Evolutionary conservation across 768 basidiomycete species (phyloP).

Genomic region (Pleurotus citrinopileatus): DNA sequence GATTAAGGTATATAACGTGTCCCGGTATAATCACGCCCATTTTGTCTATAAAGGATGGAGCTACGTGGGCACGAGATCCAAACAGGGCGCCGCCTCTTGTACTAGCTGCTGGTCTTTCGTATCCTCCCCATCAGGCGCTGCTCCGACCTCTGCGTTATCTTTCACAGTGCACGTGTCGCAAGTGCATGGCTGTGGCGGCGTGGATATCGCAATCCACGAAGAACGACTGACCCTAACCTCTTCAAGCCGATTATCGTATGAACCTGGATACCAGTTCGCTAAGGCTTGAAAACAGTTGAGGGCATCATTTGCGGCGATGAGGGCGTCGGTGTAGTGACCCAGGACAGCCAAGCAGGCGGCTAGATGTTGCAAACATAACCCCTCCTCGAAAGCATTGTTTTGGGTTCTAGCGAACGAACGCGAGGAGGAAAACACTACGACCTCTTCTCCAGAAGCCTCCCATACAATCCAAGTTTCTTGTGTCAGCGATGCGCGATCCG

Average conservation of each 20-base stretch:
- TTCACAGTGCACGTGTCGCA: no score
- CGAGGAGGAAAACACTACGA: conserved; percentile 4
- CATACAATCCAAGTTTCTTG: not conserved
- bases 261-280: not conserved
- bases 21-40: no score
- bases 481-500: not conserved
- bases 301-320: conserved; percentile 3
- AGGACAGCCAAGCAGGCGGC: not conserved
- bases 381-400: conserved; percentile 4
- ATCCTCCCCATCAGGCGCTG: no score
- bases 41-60: no score
- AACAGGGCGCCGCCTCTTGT: no score
- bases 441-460: conserved; percentile 5
- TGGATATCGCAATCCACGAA: not conserved
- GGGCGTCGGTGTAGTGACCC: not conserved
- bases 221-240: not conserved
- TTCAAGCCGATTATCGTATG: not conserved
- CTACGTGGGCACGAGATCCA: no score
- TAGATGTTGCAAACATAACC: conserved; percentile 4
- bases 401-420: not conserved
- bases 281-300: conserved; percentile 6
- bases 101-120: no score
- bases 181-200: no score
- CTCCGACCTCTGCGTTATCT: no score
- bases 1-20: no score